Base-by-base conservation (phyloP, 371 early-diverging fungal genomes). In the Saksenaea vasiformis region DNA sequence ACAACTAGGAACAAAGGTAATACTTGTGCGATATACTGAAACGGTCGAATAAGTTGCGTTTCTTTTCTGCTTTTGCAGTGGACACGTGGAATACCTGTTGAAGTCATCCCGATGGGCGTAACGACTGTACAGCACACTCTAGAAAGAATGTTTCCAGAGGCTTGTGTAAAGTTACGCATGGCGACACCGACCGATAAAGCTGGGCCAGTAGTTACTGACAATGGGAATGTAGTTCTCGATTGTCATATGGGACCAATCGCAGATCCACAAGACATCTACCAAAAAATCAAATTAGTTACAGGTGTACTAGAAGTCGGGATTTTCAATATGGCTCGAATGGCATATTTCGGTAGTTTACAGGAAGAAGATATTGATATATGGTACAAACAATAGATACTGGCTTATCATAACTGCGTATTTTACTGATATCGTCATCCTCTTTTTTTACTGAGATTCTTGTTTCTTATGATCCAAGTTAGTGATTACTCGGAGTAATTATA, bases 171-270 rank as follows among this genome's bases (percentile, higher is more conserved):
- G n/a, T 73, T 97, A 38, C 85, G 97, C 36, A 93, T 92, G 91
- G 95, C 71, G 35, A 66, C 65, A 36, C 61, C 90, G 2, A 80
- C 84, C 15, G 80, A 85, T 35, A 97, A 97, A 77, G 97, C 97
- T 0, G 97, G 97, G 5, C 97, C 97, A 0, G 93, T 95, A 22
- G 92, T 96, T 1, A 95, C 95, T 7, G 97, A 97, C 72, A 93
- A 94, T 65, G 95, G 96, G n/a, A 96, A 95, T 77, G 88, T 96
- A 68, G 80, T 95, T n/a, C 70, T 97, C 35, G 97, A 97, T 76
- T 91, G 87, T 2, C 80, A 91, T 17, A 89, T 96, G 71, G 94
- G 93, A 17, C 67, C 77, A n/a, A 89, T 93, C 62, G 54, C 75
- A 8, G 84, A 90, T 36, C 87, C 90, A 11, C 67, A 38, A 7